Percentiles rank a stretch among this genome's conserved stretches.
phyloP scores from a whole-genome alignment of 495 filamentous ascomycete species.

The Aspergillus biplanus region DNA sequence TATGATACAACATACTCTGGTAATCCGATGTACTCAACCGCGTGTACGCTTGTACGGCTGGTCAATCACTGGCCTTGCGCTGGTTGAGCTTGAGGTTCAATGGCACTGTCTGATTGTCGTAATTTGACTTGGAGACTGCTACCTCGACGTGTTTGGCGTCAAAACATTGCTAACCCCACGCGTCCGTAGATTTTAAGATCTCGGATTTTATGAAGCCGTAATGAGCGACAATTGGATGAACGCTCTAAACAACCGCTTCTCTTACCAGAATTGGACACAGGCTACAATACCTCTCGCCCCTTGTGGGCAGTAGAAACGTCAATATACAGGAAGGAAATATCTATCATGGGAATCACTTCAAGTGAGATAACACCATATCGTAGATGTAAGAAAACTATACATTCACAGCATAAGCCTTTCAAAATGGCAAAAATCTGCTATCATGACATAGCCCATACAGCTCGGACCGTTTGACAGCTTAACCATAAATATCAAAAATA shows the following conservation, averaged over 20 bases:
- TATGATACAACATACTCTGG: conserved; percentile 64
- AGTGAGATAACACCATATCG: background rate
- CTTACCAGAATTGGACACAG: no score
- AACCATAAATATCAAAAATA: no score
- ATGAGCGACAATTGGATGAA: no score
- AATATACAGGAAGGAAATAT: background rate
- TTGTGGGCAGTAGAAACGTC: no score
- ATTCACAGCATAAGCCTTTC: background rate
- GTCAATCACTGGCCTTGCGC: conserved; percentile 28
- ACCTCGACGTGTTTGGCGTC: background rate
- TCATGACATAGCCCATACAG: background rate
- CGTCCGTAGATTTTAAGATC: background rate
- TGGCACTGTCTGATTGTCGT: conserved; percentile 70
- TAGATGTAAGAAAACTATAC: background rate
- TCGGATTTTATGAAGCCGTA: background rate
- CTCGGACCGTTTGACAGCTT: background rate
- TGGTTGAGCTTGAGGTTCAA: conserved; percentile 72
- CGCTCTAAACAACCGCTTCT: no score
- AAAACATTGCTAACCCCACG: background rate
- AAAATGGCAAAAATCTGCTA: background rate
- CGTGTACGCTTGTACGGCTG: conserved; percentile 40
- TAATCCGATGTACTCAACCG: conserved; percentile 77
- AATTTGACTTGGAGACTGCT: background rate
- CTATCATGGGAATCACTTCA: background rate
- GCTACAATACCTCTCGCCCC: no score